These are phyloP conservation scores for Emydomyces testavorans DNA, from an alignment of 2,329 filamentous ascomycete genomes.

Conservation along the genomic window DNA sequence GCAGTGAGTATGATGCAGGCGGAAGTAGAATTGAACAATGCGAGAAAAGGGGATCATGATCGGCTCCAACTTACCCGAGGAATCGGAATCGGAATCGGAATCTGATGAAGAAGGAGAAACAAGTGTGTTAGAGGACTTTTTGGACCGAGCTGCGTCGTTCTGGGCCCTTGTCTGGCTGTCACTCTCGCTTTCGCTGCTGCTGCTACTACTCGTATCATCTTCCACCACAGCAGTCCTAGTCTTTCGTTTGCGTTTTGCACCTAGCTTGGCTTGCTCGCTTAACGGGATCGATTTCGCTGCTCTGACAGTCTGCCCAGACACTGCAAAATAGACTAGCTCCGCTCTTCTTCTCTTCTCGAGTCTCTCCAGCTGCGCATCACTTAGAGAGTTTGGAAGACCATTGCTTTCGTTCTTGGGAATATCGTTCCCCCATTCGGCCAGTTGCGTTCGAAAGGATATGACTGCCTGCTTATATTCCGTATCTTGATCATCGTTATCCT, in stretches of 20 bases:
- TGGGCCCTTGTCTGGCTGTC: constrained; percentile 15
- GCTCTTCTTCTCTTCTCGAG: constrained; percentile 30
- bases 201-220: constrained; percentile 32
- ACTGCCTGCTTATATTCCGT: constrained; percentile 42
- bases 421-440: constrained; percentile 23
- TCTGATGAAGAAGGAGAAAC: constrained; percentile 7
- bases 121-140: background rate
- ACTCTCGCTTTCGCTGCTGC: constrained; percentile 20
- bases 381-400: constrained; percentile 19
- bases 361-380: constrained; percentile 18
- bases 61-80: background rate
- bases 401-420: constrained; percentile 19
- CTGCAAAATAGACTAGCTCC: constrained; percentile 29
- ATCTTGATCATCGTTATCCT: constrained; percentile 15
- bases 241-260: constrained; percentile 14
- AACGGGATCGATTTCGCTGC: constrained; percentile 8
- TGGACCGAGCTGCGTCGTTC: background rate
- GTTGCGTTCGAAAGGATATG: constrained; percentile 32
- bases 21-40: background rate
- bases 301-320: constrained; percentile 19
- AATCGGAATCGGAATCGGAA: constrained; percentile 11
- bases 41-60: background rate
- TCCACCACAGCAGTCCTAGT: constrained; percentile 32
- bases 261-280: background rate
- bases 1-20: background rate